phyloP scores from a whole-genome alignment of 768 basidiomycete genomes.

The Serendipita sp. region DNA sequence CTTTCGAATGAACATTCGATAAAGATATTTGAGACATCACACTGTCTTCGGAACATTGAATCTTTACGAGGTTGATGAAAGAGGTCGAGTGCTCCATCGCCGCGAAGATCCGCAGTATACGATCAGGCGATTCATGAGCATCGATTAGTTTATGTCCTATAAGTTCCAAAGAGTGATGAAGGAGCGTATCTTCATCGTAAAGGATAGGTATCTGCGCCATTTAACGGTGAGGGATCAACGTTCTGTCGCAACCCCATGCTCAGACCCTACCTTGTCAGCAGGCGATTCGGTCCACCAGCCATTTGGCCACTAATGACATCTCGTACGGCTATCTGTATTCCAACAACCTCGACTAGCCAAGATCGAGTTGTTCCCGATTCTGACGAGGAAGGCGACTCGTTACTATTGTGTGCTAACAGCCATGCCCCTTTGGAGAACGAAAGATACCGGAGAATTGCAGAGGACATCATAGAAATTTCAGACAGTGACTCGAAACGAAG shows the following conservation, averaged over 20 bases:
- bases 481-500: neutral
- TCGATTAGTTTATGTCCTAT: neutral
- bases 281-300: too few species aligned
- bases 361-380: neutral
- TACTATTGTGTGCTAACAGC: neutral
- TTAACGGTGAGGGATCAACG: too few species aligned
- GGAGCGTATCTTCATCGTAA: neutral
- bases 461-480: conserved; percentile 1
- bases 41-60: neutral
- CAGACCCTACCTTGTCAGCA: too few species aligned
- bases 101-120: neutral
- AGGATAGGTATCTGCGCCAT: neutral
- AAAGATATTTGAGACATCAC: neutral
- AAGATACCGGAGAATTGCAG: neutral
- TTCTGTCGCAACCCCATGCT: too few species aligned
- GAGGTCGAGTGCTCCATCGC: neutral
- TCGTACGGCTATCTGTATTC: too few species aligned
- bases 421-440: neutral
- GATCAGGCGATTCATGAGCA: neutral
- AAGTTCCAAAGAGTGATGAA: neutral
- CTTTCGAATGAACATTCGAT: conserved; percentile 15
- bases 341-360: neutral
- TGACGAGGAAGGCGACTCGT: neutral
- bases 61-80: neutral
- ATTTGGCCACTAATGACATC: too few species aligned